Evolutionary conservation across 1,284 basidiomycete species (phyloP).

Genomic region (Peniophora sp.): DNA sequence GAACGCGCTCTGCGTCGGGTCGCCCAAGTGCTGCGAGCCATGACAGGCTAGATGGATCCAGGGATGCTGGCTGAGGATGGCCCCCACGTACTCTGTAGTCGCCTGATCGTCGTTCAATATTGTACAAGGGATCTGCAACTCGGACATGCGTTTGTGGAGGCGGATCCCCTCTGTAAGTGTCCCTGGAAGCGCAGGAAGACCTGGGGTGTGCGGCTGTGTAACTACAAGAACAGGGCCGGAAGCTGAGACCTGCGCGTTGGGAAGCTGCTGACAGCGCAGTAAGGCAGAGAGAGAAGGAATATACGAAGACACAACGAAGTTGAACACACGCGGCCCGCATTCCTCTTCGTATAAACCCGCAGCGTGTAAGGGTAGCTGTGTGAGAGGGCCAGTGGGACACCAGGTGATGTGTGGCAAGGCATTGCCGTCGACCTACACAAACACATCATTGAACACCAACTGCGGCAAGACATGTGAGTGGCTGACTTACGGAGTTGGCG

Average conservation of each 20-base stretch:
- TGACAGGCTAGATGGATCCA: slow-evolving; percentile 2
- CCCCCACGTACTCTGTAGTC: neutral
- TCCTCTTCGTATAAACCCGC: slow-evolving; percentile 12
- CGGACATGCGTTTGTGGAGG: neutral
- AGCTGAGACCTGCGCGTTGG: too few relatives aligned
- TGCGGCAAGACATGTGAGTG: too few relatives aligned
- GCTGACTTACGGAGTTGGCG: too few relatives aligned
- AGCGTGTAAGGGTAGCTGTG: slow-evolving; percentile 16
- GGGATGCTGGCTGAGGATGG: neutral
- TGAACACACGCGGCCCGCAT: neutral
- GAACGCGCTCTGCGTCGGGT: neutral
- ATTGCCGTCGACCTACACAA: too few relatives aligned
- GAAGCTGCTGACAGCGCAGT: too few relatives aligned
- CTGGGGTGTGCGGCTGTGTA: neutral
- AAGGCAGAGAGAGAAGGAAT: too few relatives aligned
- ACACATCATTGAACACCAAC: neutral
- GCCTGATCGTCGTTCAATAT: slow-evolving; percentile 7
- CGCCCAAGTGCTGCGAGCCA: neutral
- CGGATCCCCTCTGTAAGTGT: neutral
- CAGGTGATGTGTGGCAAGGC: slow-evolving; percentile 12
- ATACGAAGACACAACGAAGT: too few relatives aligned
- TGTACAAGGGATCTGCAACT: neutral
- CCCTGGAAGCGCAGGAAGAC: neutral
- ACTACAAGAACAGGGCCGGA: too few relatives aligned
- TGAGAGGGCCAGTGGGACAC: slow-evolving; percentile 15